Conservation (phyloP, 2,329 filamentous ascomycete species). For the Talaromyces sp. region DNA sequence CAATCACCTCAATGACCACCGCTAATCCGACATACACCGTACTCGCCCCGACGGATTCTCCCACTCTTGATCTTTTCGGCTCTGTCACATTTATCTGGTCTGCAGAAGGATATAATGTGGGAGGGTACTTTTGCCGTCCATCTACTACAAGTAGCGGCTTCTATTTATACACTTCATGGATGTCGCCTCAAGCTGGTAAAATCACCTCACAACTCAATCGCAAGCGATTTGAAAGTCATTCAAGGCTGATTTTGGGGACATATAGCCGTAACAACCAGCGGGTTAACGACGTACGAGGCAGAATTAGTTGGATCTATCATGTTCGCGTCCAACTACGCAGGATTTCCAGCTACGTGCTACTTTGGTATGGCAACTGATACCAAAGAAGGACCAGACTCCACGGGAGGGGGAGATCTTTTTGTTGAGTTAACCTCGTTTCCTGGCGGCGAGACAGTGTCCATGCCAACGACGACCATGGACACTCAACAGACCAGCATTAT, state of each 20-base stretch:
- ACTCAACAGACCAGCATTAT: background rate
- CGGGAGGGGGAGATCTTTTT: background rate
- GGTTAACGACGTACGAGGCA: background rate
- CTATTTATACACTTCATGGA: background rate
- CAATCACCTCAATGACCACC: background rate
- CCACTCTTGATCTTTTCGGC: background rate
- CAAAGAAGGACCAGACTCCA: background rate
- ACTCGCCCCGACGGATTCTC: background rate
- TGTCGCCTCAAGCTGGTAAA: background rate
- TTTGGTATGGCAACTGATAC: background rate
- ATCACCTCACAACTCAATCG: background rate
- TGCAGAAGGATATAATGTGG: background rate
- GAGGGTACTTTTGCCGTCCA: background rate
- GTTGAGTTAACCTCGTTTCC: background rate
- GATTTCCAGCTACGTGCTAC: background rate
- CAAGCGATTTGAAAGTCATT: background rate
- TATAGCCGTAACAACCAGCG: background rate
- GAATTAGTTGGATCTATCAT: background rate
- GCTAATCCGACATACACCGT: background rate
- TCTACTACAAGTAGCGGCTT: background rate
- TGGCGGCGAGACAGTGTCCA: background rate
- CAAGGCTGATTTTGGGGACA: background rate
- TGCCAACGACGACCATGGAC: background rate
- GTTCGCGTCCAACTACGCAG: background rate
- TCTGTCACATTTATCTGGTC: background rate